Conservation (phyloP, 1,284 basidiomycete species). For the Grifola frondosa region DNA sequence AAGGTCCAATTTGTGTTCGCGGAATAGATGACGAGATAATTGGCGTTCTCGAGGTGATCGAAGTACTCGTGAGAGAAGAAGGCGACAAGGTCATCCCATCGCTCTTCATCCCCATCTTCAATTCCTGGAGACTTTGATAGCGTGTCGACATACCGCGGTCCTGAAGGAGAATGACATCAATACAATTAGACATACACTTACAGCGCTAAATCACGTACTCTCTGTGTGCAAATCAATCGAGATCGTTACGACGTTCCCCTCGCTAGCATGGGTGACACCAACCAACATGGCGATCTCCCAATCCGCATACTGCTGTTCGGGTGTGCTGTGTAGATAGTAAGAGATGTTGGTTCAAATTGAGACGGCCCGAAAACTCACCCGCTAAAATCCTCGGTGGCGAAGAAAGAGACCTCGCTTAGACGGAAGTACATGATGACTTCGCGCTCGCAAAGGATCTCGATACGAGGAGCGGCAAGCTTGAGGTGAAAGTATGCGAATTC, state of each 20-base stretch:
- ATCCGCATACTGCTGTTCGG: conserved; percentile 15
- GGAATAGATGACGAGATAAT: conserved; percentile 29
- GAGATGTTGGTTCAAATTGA: not conserved
- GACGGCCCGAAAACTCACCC: conserved; percentile 13
- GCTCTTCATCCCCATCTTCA: conserved; percentile 22
- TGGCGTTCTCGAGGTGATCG: conserved; percentile 25
- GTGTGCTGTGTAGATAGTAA: conserved; percentile 6
- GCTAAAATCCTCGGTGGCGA: conserved; percentile 22
- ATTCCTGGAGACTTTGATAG: conserved; percentile 25
- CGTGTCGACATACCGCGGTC: conserved; percentile 26
- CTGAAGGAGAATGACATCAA: conserved; percentile 18
- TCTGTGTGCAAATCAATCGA: conserved; percentile 23
- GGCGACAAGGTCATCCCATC: conserved; percentile 23
- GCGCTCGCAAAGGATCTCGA: conserved; percentile 31
- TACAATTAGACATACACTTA: no score
- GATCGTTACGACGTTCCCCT: conserved; percentile 25
- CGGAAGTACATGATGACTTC: conserved; percentile 33
- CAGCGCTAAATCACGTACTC: no score
- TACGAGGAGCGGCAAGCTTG: conserved; percentile 28
- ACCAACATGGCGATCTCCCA: conserved; percentile 35
- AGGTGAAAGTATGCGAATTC: conserved; percentile 26
- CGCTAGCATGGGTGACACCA: conserved; percentile 23
- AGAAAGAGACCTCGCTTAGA: conserved; percentile 31
- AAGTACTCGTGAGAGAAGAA: conserved; percentile 32
- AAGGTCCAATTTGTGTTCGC: conserved; percentile 20